Conservation (phyloP, 2,329 filamentous ascomycete genomes). For the Gaeumannomyces tritici region DNA sequence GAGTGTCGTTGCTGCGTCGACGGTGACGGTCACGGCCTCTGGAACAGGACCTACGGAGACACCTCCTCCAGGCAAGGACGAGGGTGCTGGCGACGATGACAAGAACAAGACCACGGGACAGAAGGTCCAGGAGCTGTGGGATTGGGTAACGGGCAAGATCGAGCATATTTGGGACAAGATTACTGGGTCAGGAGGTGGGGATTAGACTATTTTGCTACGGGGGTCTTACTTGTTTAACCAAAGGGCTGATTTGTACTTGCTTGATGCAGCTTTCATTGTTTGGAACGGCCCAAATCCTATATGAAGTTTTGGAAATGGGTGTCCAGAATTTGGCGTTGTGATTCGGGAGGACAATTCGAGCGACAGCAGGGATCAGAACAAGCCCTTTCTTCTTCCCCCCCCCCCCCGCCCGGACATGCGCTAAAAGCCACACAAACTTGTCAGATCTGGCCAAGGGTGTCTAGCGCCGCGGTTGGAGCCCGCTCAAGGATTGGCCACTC, state of each 20-base stretch:
- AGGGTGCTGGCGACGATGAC: slow-evolving; percentile 9
- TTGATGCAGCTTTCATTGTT: too few relatives aligned
- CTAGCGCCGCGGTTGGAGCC: too few relatives aligned
- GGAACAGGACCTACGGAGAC: slow-evolving; percentile 9
- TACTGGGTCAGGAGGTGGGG: slow-evolving; percentile 10
- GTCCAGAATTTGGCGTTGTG: too few relatives aligned
- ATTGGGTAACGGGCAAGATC: slow-evolving; percentile 41
- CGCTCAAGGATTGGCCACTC: too few relatives aligned
- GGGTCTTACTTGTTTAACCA: background rate
- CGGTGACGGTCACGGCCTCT: slow-evolving; percentile 8
- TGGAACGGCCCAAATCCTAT: too few relatives aligned
- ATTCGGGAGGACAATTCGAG: background rate
- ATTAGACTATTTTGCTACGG: background rate
- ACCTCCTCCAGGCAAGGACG: slow-evolving; percentile 9
- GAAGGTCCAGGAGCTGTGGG: slow-evolving; percentile 32
- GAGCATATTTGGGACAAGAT: slow-evolving; percentile 36
- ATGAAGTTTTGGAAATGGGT: too few relatives aligned
- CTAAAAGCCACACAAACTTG: too few relatives aligned
- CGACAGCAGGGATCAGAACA: too few relatives aligned
- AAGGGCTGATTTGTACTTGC: background rate
- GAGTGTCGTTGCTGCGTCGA: background rate
- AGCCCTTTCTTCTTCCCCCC: too few relatives aligned
- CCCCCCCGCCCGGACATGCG: too few relatives aligned
- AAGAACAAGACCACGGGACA: slow-evolving; percentile 17
- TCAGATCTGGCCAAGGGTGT: too few relatives aligned